phyloP scores from a whole-genome alignment of 169 alveolate genomes.

The Toxoplasma gondii region DNA sequence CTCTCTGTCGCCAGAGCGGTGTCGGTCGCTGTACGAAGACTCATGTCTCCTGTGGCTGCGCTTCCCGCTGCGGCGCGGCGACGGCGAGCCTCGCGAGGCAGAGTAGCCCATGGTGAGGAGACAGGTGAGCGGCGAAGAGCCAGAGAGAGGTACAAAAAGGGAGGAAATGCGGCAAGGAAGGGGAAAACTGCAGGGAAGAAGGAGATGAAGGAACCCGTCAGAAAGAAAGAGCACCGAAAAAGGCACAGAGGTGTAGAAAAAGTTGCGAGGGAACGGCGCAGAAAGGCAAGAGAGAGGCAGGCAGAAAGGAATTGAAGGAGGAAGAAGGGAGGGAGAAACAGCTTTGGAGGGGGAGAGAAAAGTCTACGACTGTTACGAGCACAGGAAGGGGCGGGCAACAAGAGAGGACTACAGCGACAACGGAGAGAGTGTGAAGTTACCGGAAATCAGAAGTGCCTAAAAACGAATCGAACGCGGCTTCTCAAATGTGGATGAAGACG shows the following conservation, averaged over 20 bases:
- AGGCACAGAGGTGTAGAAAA: neutral
- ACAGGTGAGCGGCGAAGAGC: neutral
- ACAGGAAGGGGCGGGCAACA: too few relatives aligned
- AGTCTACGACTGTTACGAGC: too few relatives aligned
- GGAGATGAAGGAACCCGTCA: neutral
- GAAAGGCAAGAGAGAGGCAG: neutral
- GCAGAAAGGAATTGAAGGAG: neutral
- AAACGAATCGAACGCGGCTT: too few relatives aligned
- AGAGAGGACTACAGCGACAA: too few relatives aligned
- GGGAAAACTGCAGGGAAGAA: neutral
- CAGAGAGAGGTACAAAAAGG: neutral
- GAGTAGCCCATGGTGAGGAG: conserved; percentile 11
- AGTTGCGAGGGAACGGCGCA: conserved; percentile 7
- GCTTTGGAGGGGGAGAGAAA: too few relatives aligned
- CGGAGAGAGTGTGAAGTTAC: too few relatives aligned
- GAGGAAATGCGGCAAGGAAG: neutral
- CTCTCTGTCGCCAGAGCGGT: neutral
- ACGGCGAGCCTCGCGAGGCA: conserved; percentile 4
- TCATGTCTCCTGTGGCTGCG: neutral
- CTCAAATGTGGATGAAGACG: too few relatives aligned
- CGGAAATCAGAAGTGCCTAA: too few relatives aligned
- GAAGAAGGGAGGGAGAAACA: too few relatives aligned
- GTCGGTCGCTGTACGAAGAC: neutral
- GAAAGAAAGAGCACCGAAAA: neutral
- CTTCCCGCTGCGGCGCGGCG: conserved; percentile 24